Percentiles rank a stretch among this genome's conserved stretches.
phyloP scores from a whole-genome alignment of 306 rosid species.

The Carpinus fangiana region DNA sequence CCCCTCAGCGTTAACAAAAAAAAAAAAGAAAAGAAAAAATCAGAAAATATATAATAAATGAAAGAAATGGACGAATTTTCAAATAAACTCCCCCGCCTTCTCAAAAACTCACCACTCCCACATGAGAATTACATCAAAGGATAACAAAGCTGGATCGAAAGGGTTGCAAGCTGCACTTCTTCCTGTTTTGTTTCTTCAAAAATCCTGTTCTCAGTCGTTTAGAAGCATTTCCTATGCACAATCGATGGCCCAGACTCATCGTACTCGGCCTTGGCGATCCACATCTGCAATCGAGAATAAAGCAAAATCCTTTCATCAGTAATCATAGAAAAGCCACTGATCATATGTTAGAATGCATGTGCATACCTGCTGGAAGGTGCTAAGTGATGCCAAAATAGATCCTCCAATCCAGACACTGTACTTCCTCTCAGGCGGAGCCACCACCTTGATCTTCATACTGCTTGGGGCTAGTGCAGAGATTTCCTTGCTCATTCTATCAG shows the following conservation, averaged over 20 bases:
- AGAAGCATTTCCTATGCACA: conserved; percentile 99
- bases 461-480: conserved; percentile 96
- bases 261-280: conserved; percentile 98
- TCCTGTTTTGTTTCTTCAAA: conserved; percentile 39
- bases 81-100: conserved; percentile 46
- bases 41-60: conserved; percentile 23
- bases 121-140: conserved; percentile 45
- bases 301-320: conserved; percentile 4
- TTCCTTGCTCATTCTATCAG: conserved; percentile 98
- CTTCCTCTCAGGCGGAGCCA: conserved; percentile 98
- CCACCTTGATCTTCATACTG: conserved; percentile 99
- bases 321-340: conserved; percentile 3
- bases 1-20: not conserved
- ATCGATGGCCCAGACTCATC: conserved; percentile 98
- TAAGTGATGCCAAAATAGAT: conserved; percentile 96
- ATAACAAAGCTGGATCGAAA: conserved; percentile 50
- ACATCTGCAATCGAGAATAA: conserved; percentile 70
- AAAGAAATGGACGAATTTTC: conserved; percentile 39
- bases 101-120: conserved; percentile 49
- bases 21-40: conserved; percentile 18
- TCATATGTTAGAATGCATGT: conserved; percentile 2
- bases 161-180: conserved; percentile 39
- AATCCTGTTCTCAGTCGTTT: conserved; percentile 41
- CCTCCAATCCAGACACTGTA: conserved; percentile 99
- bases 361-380: conserved; percentile 99